Base-by-base conservation (phyloP, 495 filamentous ascomycete species). In the Talaromyces liani region DNA sequence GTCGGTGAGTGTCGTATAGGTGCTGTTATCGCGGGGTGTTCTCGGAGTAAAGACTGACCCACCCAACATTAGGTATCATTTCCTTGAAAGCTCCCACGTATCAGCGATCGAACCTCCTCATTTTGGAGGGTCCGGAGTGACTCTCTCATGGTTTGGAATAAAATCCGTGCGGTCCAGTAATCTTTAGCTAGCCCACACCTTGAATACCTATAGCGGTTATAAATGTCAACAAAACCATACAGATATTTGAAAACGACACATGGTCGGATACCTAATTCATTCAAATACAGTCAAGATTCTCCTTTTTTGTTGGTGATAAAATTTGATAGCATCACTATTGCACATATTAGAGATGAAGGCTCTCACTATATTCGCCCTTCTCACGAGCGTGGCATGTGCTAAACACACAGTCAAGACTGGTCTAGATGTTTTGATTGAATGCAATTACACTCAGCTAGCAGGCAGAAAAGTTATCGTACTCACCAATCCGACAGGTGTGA, bases 401-500 rank as follows among this genome's bases (percentile, higher is more conserved):
- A 62, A 62, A 33, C 60, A 47, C 29, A 24, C 31, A 24, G 60
- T 62, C 24, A 47, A 54, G 7, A 62, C 47, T 12, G 60, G 60
- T 5, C 29, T 62, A 5, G 60, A 62, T 33, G 47, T 62, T 20
- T 41, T 62, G 22, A 29, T 47, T 7, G 24, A 33, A 54, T 33
- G 45, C 39, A 62, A 62, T 34, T 62, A 53, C 47, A 51, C 60
- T 1, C 39, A 62, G 29, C 29, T 62, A 4, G 60, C 60, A 3
- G 60, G 60, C 7, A 47, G 60, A 24, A 62, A 62, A 31, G 60
- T 62, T 9, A 62, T 62, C 18, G 45, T 54, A 36, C 45, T 62
- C 1, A 62, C 39, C 16, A 62, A 62, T n/a, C 60, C 60, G 12
- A 62, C 60, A 2, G 60, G 60, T 24, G 45, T 62, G 10, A 62